phyloP scores from a whole-genome alignment of 441 rosid species.

The Adansonia rubrostipa region DNA sequence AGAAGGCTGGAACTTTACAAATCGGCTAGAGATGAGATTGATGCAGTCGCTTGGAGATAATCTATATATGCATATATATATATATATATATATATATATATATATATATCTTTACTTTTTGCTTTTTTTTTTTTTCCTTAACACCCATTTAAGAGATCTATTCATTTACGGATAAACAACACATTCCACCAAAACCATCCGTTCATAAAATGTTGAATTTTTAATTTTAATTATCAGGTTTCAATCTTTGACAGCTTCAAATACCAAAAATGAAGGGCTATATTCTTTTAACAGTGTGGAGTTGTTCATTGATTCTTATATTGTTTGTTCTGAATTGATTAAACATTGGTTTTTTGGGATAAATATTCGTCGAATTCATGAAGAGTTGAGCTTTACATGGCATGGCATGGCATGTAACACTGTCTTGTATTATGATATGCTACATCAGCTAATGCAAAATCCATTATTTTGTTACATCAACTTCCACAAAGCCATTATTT shows the following conservation, averaged over 20 bases:
- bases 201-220: not conserved
- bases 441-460: no score
- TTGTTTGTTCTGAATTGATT: not conserved
- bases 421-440: not conserved
- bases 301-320: no score
- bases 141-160: not conserved
- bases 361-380: no score
- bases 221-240: not conserved
- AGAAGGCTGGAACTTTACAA: conserved; percentile 95
- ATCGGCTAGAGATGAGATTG: conserved; percentile 97
- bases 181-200: not conserved
- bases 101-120: not conserved
- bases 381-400: no score
- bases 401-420: not conserved
- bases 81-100: not conserved
- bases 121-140: no score
- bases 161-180: not conserved
- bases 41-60: conserved; percentile 94
- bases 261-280: not conserved
- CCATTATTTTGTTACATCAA: no score
- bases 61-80: not conserved
- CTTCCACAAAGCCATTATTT: no score
- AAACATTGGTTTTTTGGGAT: not conserved
- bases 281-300: no score
- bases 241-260: not conserved